Evolutionary conservation across 2,329 filamentous ascomycete genomes (phyloP).

Genomic region (Colletotrichum destructivum): DNA sequence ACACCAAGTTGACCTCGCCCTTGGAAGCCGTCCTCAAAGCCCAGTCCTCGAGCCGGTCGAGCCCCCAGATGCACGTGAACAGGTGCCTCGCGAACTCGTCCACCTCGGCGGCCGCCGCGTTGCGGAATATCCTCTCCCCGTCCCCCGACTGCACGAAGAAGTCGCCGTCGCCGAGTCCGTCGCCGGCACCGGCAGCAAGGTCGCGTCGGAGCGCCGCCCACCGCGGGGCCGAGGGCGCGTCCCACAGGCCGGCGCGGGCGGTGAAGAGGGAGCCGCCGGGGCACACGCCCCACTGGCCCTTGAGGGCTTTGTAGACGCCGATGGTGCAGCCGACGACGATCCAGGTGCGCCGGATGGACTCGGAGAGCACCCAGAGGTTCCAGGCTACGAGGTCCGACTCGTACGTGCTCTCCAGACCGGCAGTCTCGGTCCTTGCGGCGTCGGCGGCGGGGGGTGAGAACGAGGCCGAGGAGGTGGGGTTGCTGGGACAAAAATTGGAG

Average conservation of each 20-base stretch:
- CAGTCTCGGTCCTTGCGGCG: not conserved
- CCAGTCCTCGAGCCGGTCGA: conserved; percentile 39
- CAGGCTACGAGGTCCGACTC: conserved; percentile 43
- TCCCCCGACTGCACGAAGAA: conserved; percentile 25
- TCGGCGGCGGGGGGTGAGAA: not conserved
- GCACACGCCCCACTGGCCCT: conserved; percentile 41
- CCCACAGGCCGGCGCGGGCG: conserved; percentile 48
- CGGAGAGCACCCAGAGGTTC: conserved; percentile 51
- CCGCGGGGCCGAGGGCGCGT: conserved; percentile 44
- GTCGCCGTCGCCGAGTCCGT: not conserved
- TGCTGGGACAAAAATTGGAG: conserved; percentile 16
- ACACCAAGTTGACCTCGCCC: conserved; percentile 22
- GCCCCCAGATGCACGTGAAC: conserved; percentile 31
- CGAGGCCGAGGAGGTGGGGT: not conserved
- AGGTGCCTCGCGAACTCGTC: conserved; percentile 39
- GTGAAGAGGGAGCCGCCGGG: conserved; percentile 47
- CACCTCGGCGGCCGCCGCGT: conserved; percentile 30
- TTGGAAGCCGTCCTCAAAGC: conserved; percentile 19
- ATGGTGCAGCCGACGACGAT: conserved; percentile 44
- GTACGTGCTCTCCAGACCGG: not conserved
- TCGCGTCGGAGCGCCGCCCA: conserved; percentile 44
- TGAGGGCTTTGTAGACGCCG: conserved; percentile 42
- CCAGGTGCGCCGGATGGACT: conserved; percentile 51
- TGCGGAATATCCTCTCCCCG: not conserved
- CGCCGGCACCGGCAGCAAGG: not conserved